Evolutionary conservation across 1,139 yeast species (phyloP).

Genomic region (Pichia sp.): DNA sequence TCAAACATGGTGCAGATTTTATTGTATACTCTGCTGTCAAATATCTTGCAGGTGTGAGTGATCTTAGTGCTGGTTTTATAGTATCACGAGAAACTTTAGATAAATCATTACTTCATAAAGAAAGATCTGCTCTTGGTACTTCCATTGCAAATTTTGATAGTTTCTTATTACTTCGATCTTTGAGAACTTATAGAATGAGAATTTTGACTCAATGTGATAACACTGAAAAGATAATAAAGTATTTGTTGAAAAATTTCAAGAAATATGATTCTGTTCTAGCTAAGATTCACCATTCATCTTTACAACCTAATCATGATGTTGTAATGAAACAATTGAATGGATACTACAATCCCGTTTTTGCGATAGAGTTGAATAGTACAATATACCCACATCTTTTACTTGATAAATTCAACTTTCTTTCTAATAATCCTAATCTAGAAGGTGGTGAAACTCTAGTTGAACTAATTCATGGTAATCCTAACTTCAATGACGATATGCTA

Average conservation of each 20-base stretch:
- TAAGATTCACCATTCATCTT: constrained; percentile 60
- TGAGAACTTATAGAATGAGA: constrained; percentile 73
- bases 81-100: constrained; percentile 48
- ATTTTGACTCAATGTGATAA: constrained; percentile 59
- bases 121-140: constrained; percentile 72
- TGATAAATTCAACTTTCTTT: constrained; percentile 56
- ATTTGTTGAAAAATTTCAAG: constrained; percentile 40
- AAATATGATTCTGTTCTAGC: constrained; percentile 43
- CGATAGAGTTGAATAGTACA: constrained; percentile 47
- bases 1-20: constrained; percentile 73
- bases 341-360: constrained; percentile 70
- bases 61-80: constrained; percentile 75
- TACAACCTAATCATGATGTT: constrained; percentile 44
- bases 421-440: constrained; percentile 85
- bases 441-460: constrained; percentile 88
- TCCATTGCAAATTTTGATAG: constrained; percentile 75
- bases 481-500: constrained; percentile 16
- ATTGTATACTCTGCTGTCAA: constrained; percentile 90
- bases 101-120: constrained; percentile 42
- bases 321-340: constrained; percentile 60
- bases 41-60: constrained; percentile 90
- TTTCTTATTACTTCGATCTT: constrained; percentile 65
- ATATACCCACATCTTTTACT: constrained; percentile 59
- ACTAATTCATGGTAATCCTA: constrained; percentile 41
- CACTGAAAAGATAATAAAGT: constrained; percentile 56